phyloP scores from a whole-genome alignment of 1,284 basidiomycete species.

The Malassezia equina region DNA sequence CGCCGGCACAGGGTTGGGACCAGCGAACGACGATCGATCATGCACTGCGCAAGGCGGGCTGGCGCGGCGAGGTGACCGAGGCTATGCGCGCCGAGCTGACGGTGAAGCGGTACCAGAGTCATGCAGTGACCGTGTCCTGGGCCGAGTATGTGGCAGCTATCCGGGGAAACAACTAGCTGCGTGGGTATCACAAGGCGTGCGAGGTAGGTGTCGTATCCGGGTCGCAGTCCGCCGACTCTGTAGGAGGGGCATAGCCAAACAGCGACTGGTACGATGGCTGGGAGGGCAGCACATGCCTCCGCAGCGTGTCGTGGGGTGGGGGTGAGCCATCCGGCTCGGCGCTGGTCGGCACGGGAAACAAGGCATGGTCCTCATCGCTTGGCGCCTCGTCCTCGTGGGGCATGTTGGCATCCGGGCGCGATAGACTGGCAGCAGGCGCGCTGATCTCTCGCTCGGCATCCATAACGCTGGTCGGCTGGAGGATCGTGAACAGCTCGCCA shows the following conservation, averaged over 20 bases:
- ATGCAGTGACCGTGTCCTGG: constrained; percentile 62
- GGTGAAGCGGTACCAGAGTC: constrained; percentile 76
- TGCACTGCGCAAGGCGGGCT: constrained; percentile 85
- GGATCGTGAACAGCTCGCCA: constrained; percentile 80
- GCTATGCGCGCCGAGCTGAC: constrained; percentile 66
- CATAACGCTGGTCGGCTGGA: constrained; percentile 21
- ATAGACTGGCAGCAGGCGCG: not conserved
- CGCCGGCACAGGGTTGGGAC: constrained; percentile 84
- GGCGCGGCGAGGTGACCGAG: constrained; percentile 65
- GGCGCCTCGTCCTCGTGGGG: not conserved
- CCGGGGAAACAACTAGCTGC: not conserved
- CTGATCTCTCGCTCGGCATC: not conserved
- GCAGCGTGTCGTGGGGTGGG: not conserved
- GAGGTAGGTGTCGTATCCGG: not conserved
- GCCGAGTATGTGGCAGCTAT: constrained; percentile 52
- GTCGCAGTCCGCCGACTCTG: not conserved
- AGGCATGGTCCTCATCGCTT: not conserved
- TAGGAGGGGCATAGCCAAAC: constrained; percentile 14
- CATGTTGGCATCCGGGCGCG: not conserved
- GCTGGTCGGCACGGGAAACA: not conserved
- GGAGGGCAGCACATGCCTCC: not conserved
- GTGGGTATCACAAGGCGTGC: not conserved
- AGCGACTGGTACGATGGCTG: constrained; percentile 7
- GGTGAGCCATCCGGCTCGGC: not conserved
- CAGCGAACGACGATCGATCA: constrained; percentile 77